Base-by-base conservation (phyloP, 2,329 filamentous ascomycete genomes). In the Botrytis byssoidea region DNA sequence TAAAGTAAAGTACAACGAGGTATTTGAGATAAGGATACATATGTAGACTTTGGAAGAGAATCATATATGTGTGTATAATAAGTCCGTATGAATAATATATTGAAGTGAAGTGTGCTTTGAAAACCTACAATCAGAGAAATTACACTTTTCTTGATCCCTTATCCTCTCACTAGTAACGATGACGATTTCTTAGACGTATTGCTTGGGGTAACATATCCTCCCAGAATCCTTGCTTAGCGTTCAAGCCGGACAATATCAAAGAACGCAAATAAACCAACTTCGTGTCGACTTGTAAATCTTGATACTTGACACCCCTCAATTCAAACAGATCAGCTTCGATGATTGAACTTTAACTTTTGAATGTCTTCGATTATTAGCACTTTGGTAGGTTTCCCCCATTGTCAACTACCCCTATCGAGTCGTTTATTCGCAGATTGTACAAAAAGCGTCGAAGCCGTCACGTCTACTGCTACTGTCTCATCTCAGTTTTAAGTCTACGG, bases 241-340 rank as follows among this genome's bases (percentile, higher is more conserved):
- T 60, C 25, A 48, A 46, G 42, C 32, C 55, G 32, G 20, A 20
- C 59, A 71, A 63, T 64, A 71, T 63, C 59, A 60, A 71, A 71
- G 55, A 71, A 44, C 46, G 48, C 48, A 68, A 57, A 68, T 68
- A 32, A 57, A 22, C 48, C 37, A 69, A 42, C 66, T 69, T 42
- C 46, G 57, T 32, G 25, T n/a, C 25, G 29, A 71, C 57, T 40
- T 64, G 40, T 64, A 68, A 29, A 7, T 46, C 51, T 44, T 46
- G 37, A 63, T 18, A 32, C 35, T 60, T 40, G 46, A 57, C n/a
- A 32, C 66, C 46, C 66, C 37, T 69, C 66, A 32, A 42, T 67
- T 66, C 61, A 32, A 69, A 29, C 65, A 35, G 9, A 32, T 32
- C 66, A 42, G 73, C 76, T 75, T 76, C 76, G 64, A 79, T 79